Percentiles rank a stretch among this genome's conserved stretches.
phyloP scores from a whole-genome alignment of 805 yeast genomes.

The Metschnikowia hibisci region DNA sequence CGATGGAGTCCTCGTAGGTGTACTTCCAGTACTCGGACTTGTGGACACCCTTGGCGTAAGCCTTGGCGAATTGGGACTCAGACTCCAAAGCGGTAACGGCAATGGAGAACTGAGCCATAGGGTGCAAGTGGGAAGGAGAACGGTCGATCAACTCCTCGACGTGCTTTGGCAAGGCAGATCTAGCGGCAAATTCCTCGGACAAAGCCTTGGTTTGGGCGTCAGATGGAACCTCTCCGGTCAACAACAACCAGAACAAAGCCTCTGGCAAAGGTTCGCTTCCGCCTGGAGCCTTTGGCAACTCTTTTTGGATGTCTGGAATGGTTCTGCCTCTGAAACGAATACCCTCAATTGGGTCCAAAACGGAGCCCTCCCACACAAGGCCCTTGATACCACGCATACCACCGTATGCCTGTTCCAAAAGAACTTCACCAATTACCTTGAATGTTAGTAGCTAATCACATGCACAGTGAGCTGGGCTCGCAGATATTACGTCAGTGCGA shows the following conservation, averaged over 20 bases:
- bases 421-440: slow-evolving; percentile 44
- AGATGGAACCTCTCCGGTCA: slow-evolving; percentile 71
- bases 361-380: slow-evolving; percentile 77
- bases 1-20: slow-evolving; percentile 66
- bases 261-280: slow-evolving; percentile 68
- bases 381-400: slow-evolving; percentile 80
- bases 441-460: slow-evolving; percentile 16
- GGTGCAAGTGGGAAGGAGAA: slow-evolving; percentile 68
- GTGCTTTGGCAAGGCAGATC: slow-evolving; percentile 62
- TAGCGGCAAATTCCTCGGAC: slow-evolving; percentile 58
- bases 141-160: slow-evolving; percentile 56
- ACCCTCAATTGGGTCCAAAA: slow-evolving; percentile 71
- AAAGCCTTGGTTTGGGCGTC: slow-evolving; percentile 53
- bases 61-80: slow-evolving; percentile 66
- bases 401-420: slow-evolving; percentile 42
- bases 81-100: slow-evolving; percentile 71
- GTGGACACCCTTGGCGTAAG: slow-evolving; percentile 65
- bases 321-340: slow-evolving; percentile 77
- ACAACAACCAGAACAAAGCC: slow-evolving; percentile 71
- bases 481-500: slow-evolving; percentile 5
- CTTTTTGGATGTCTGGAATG: slow-evolving; percentile 64
- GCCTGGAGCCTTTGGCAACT: slow-evolving; percentile 58
- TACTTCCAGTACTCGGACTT: slow-evolving; percentile 74
- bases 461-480: neutral
- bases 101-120: slow-evolving; percentile 80